Conservation (phyloP, 139 green algal genomes). For the Haematococcus sp. region DNA sequence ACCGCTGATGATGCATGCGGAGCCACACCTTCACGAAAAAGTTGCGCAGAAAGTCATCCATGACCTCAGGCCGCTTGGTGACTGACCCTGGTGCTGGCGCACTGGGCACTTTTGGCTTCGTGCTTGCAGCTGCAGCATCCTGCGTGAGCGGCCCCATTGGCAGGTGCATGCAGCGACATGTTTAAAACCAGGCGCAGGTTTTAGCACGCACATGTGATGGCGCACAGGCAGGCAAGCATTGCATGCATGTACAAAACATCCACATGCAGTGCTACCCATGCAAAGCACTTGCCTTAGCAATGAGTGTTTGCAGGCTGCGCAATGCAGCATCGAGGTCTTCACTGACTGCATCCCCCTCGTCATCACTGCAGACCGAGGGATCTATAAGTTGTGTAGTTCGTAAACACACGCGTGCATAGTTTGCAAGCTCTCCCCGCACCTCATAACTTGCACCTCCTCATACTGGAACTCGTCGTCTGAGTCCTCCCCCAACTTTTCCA, state of each 20-base stretch:
- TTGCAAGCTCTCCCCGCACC: constrained; percentile 24
- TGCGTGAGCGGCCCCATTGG: too few relatives aligned
- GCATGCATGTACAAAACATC: too few relatives aligned
- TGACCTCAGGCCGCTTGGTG: constrained; percentile 63
- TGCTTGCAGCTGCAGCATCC: not conserved
- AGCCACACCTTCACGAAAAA: constrained; percentile 65
- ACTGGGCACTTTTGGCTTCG: not conserved
- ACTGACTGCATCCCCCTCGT: constrained; percentile 60
- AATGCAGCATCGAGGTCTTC: constrained; percentile 76
- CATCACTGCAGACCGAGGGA: constrained; percentile 27
- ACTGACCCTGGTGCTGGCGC: constrained; percentile 16
- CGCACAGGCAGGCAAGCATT: too few relatives aligned
- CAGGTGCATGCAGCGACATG: too few relatives aligned
- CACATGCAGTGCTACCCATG: too few relatives aligned
- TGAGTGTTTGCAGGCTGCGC: constrained; percentile 59
- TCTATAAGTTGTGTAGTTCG: not conserved
- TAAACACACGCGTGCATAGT: not conserved
- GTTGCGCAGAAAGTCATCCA: constrained; percentile 88
- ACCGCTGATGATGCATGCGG: not conserved
- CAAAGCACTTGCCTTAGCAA: constrained; percentile 29
- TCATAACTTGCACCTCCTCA: constrained; percentile 72
- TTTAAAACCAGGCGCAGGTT: too few relatives aligned
- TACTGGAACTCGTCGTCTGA: constrained; percentile 82
- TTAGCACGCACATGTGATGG: too few relatives aligned
- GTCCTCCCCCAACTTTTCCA: constrained; percentile 31